phyloP scores from a whole-genome alignment of 2,329 filamentous ascomycete genomes.

The Gliomastix tumulicola region DNA sequence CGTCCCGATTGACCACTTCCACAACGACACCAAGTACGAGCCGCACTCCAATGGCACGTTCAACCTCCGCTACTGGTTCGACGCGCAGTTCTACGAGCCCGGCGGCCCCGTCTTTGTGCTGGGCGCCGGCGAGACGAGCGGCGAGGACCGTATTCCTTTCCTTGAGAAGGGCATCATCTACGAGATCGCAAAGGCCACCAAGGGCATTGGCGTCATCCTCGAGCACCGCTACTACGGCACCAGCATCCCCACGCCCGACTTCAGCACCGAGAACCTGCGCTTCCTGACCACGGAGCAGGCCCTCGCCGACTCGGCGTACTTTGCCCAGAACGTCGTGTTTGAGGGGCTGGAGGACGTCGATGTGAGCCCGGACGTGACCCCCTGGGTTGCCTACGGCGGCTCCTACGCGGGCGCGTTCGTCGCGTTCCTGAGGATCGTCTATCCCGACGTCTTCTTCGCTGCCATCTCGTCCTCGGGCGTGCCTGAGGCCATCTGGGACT shows the following conservation, averaged over 20 bases:
- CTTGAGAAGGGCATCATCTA: constrained; percentile 73
- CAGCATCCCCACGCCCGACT: constrained; percentile 61
- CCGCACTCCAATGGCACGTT: constrained; percentile 67
- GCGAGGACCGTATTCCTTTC: constrained; percentile 55
- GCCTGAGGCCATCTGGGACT: constrained; percentile 70
- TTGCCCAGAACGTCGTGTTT: constrained; percentile 67
- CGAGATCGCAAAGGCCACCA: constrained; percentile 61
- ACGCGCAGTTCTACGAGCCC: constrained; percentile 64
- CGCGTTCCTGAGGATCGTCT: constrained; percentile 67
- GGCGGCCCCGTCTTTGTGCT: constrained; percentile 80
- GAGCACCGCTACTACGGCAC: constrained; percentile 85
- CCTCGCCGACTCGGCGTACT: constrained; percentile 74
- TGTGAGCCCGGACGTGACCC: constrained; percentile 56
- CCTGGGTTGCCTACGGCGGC: constrained; percentile 77
- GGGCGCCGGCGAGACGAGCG: constrained; percentile 63
- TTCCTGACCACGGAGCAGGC: constrained; percentile 82
- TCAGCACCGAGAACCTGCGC: constrained; percentile 62
- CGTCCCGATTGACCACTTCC: constrained; percentile 71
- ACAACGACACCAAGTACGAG: constrained; percentile 70
- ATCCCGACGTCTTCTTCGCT: constrained; percentile 73
- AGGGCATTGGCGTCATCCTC: constrained; percentile 71
- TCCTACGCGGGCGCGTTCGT: constrained; percentile 78
- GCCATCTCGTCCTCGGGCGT: constrained; percentile 77
- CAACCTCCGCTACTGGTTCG: constrained; percentile 75
- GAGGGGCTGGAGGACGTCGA: constrained; percentile 61